Evolutionary conservation across 148 eudicot species (phyloP).

Genomic region (Euryodendron excelsum): DNA sequence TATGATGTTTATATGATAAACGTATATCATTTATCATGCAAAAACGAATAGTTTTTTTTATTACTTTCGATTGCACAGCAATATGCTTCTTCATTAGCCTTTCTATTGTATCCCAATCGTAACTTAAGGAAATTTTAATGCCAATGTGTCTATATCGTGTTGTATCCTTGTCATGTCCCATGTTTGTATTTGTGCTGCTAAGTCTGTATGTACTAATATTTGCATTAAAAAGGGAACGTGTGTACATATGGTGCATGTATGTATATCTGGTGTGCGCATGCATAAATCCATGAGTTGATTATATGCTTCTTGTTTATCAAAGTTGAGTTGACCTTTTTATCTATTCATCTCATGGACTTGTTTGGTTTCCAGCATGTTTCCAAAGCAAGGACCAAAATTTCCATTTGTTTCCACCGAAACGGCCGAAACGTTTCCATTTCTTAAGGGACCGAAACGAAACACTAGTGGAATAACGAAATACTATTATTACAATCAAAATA

Average conservation of each 20-base stretch:
- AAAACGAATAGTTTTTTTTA: background rate
- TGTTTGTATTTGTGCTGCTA: background rate
- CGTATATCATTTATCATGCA: background rate
- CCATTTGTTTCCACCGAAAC: too few species aligned
- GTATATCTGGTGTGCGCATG: background rate
- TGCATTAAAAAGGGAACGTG: too few species aligned
- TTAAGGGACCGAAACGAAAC: too few species aligned
- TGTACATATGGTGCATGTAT: background rate
- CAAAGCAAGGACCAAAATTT: too few species aligned
- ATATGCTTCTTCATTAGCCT: background rate
- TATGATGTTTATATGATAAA: background rate
- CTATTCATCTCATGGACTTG: slow-evolving; percentile 9
- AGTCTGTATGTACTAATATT: background rate
- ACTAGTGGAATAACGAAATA: too few species aligned
- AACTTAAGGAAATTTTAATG: background rate
- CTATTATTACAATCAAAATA: too few species aligned
- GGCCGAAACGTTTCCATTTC: too few species aligned
- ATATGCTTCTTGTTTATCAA: background rate
- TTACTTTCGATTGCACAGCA: background rate
- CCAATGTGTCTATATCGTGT: background rate
- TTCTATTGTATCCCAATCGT: background rate
- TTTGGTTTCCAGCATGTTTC: slow-evolving; percentile 84
- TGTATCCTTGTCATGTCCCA: background rate
- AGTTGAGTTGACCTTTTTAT: background rate
- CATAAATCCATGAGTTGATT: background rate